Base-by-base conservation (phyloP, 2,329 filamentous ascomycete species). In the Nemania sp. region DNA sequence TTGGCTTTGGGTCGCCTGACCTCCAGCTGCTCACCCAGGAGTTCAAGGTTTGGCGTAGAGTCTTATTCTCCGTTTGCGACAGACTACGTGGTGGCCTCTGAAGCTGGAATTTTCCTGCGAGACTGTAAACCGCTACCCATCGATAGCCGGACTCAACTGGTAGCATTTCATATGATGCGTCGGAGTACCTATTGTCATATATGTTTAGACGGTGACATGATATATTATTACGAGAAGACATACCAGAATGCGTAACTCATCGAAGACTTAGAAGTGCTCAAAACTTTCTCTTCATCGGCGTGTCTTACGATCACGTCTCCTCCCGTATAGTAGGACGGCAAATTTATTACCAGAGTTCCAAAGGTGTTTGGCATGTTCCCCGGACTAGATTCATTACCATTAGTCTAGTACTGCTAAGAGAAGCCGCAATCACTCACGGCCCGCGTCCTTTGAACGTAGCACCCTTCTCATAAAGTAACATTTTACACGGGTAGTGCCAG, bases 91-190 rank as follows among this genome's bases (percentile, higher is more conserved):
- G 7, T 13, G 43, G 41, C 15, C 26, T 43, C 24, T 57, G 49
- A 0, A n/a, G 45, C 7, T 43, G 8, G 18, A 57, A 7, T 2
- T 75, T 74, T 4, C 74, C 75, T 11, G 76, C 76, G 4, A 89
- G 80, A 71, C 88, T 87, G 75, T 87, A 89, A 0, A 82, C 85
- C 11, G 89, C 70, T 10, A 86, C 84, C 62, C 84, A 80, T 2
- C 85, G 83, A 71, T 84, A 82, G 2, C 86, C 86, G 0, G 80
- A 81, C 0, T 70, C 79, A 2, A 88, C 79, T 1, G 82, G 80
- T 18, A 81, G 76, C n/a, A 87, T 79, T 73, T 88, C 82, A 70
- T 88, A 84, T 1, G 77, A 78, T 0, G 88, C 84, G 63, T 88
- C 85, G 0, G 84, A 82, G 73, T 86, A 88, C 87, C 80, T 73